A percentile compares a stretch with the other conserved stretches of the same genome.
These are phyloP conservation scores for Crataegus laevigata DNA, from an alignment of 306 rosid species.

Conservation along the genomic window DNA sequence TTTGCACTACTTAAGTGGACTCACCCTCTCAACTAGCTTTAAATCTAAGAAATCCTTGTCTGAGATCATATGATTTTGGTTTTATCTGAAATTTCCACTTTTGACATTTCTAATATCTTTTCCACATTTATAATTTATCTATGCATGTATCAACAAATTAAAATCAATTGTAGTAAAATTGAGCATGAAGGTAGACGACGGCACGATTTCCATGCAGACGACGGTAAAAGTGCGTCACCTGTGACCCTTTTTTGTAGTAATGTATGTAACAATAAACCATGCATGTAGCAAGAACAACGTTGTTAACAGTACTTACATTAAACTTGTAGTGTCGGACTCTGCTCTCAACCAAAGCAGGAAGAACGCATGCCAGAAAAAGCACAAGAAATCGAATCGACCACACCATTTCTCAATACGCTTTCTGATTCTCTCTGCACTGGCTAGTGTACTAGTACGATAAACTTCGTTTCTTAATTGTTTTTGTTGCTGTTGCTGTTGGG, in stretches of 20 bases:
- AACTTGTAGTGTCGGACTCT: slow-evolving; percentile 67
- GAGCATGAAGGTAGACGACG: neutral
- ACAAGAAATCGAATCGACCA: slow-evolving; percentile 33
- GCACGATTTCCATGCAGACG: neutral
- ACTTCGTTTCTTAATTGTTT: neutral
- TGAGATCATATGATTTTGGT: neutral
- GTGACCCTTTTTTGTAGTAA: neutral
- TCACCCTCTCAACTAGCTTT: neutral
- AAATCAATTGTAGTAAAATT: neutral
- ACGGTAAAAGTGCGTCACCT: neutral
- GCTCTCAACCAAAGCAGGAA: slow-evolving; percentile 68
- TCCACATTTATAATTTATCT: neutral
- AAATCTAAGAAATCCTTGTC: neutral
- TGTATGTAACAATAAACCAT: neutral
- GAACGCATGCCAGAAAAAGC: slow-evolving; percentile 46
- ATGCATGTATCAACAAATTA: neutral
- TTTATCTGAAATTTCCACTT: neutral
- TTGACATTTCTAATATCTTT: neutral
- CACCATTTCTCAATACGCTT: slow-evolving; percentile 28
- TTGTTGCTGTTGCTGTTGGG: slow-evolving; percentile 6
- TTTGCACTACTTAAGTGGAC: neutral
- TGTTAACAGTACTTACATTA: slow-evolving; percentile 39
- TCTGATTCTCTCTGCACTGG: neutral
- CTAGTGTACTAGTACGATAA: neutral
- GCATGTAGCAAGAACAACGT: neutral